Percentiles rank a stretch among this genome's conserved stretches.
These are phyloP conservation scores for Ogataea methylovora DNA, from an alignment of 805 yeast genomes.

Conservation along the genomic window DNA sequence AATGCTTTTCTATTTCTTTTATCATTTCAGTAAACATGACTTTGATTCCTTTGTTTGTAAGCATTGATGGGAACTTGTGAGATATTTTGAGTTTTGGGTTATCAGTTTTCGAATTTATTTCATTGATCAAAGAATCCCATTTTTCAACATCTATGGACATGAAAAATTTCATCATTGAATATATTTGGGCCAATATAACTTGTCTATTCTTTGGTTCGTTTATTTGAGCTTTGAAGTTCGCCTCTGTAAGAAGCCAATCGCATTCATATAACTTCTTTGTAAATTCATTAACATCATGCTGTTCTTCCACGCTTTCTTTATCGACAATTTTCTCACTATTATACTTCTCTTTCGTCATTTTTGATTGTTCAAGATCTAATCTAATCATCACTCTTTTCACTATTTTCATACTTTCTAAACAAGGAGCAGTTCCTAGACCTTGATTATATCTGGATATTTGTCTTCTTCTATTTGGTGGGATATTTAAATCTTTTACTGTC, in stretches of 20 bases:
- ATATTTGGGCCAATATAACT: conserved; percentile 15
- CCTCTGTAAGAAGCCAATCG: conserved; percentile 21
- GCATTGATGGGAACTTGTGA: conserved; percentile 7
- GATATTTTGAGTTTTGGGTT: conserved; percentile 14
- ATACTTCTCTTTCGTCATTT: no score
- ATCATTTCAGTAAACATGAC: conserved; percentile 9
- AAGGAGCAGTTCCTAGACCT: neutral
- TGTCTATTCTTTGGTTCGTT: conserved; percentile 8
- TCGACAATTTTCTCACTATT: no score
- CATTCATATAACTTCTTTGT: conserved; percentile 12
- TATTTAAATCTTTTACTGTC: conserved; percentile 1
- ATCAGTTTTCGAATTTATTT: conserved; percentile 10
- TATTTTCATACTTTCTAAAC: neutral
- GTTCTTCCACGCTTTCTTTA: no score
- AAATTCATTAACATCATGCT: no score
- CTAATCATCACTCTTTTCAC: neutral
- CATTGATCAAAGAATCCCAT: conserved; percentile 12
- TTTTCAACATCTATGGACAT: conserved; percentile 10
- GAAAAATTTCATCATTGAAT: conserved; percentile 16
- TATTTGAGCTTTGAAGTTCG: conserved; percentile 16
- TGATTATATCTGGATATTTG: no score
- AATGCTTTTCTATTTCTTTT: conserved; percentile 16
- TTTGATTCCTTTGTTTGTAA: conserved; percentile 8
- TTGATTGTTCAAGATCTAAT: neutral
- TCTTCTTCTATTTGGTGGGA: neutral